Base-by-base conservation (phyloP, 1,284 basidiomycete species). In the Austroboletus niveus region DNA sequence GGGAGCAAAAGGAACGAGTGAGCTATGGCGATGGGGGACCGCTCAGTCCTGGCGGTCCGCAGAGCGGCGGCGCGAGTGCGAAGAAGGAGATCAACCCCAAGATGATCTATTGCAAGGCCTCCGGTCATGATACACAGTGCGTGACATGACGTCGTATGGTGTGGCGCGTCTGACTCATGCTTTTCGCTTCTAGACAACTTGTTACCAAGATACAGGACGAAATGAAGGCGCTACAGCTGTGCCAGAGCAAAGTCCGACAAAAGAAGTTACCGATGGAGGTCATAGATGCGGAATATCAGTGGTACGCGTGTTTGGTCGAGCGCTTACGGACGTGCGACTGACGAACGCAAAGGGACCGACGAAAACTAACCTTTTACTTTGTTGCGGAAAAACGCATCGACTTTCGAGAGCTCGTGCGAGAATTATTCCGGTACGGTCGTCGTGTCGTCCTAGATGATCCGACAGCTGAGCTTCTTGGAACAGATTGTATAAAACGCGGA, bases 281-380 rank as follows among this genome's bases (percentile, higher is more conserved):
- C 53, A 87, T 97, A 51, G 94, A 97, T 68, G 95, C 94, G 31
- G 96, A 98, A 73, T 98, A 96, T 76, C 96, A 99, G 70, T 98
- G 92, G 92, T 92, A 53, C 39, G 85, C 12, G 53, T 35, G 8
- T 17, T 20, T 39, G 1, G 8, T 7, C 22, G 8, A 4, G 34
- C 22, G 39, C 8, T 6, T 20, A 8, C 38, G 20, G 20, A 46
- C 29, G 42, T 29, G 4, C 29, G 29, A 29, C 46, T 55, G 20
- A 52, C 36, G 30, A 11, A 14, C 24, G 5, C 51, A 1, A 59
- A 93, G 91, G 91, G 94, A 98, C 72, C 87, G 96, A 45, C 89
- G 94, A 70, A 98, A 98, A 75, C 74, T 99, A 56, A 98, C 96
- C 0, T 98, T 98, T 77, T 98, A 98, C 75, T 99, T 97, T 70